Evolutionary conservation across 306 rosid genomes (phyloP).

Genomic region (Dalbergia cochinchinensis): DNA sequence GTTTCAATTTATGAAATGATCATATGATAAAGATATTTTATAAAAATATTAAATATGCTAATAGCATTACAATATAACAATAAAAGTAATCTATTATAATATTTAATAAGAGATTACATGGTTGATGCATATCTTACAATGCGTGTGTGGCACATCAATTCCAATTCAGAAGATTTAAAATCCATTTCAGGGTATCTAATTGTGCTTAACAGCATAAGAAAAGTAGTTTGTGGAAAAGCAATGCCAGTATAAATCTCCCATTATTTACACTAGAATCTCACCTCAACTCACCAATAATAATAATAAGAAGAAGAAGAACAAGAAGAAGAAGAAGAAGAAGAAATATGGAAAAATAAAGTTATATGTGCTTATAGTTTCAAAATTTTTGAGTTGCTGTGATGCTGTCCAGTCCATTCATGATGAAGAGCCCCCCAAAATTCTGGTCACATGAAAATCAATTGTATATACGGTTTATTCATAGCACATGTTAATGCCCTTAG

Average conservation of each 20-base stretch:
- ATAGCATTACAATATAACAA: no score
- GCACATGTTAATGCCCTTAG: not conserved
- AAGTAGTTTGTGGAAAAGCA: slow-evolving; percentile 4
- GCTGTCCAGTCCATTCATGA: not conserved
- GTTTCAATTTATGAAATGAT: no score
- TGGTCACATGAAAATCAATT: not conserved
- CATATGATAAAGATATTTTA: no score
- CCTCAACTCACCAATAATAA: not conserved
- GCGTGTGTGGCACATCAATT: not conserved
- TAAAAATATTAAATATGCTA: no score
- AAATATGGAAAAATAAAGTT: not conserved
- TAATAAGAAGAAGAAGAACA: no score
- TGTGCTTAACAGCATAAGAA: slow-evolving; percentile 6
- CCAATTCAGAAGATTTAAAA: not conserved
- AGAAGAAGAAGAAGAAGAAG: not conserved
- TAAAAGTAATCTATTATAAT: no score
- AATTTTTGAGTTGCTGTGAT: not conserved
- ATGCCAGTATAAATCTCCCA: not conserved
- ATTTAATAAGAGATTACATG: not conserved
- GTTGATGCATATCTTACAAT: not conserved
- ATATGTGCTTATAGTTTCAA: not conserved
- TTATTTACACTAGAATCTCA: not conserved
- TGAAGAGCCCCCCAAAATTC: not conserved
- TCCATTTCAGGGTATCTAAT: not conserved
- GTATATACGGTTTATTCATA: not conserved